These are phyloP conservation scores for Suillus tomentosus DNA, from an alignment of 768 basidiomycete species.

Conservation along the genomic window DNA sequence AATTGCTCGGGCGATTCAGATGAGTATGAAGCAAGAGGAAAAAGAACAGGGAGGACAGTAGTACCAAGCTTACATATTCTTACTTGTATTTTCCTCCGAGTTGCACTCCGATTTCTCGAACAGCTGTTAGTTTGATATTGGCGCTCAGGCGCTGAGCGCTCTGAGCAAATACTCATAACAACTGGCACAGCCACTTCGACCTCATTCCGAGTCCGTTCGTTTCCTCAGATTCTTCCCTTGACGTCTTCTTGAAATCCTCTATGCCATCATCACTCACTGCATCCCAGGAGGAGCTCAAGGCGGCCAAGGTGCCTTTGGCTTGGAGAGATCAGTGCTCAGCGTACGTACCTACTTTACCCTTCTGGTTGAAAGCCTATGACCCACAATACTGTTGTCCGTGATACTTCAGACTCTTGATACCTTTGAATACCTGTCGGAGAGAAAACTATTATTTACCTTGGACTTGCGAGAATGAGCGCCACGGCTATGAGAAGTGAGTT, in stretches of 20 bases:
- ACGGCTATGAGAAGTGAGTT: constrained; percentile 82
- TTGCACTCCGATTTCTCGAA: not conserved
- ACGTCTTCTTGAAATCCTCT: constrained; percentile 6
- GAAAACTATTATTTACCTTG: constrained; percentile 82
- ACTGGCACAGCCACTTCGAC: constrained; percentile 4
- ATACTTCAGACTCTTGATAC: constrained; percentile 70
- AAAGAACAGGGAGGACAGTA: constrained; percentile 42
- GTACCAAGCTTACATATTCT: not conserved
- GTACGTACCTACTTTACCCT: constrained; percentile 48
- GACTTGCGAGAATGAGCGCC: constrained; percentile 90
- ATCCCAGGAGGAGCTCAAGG: constrained; percentile 81
- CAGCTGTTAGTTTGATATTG: not conserved
- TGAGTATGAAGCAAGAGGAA: constrained; percentile 82
- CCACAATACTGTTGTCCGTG: constrained; percentile 13
- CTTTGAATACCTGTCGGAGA: constrained; percentile 84
- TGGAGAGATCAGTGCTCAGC: constrained; percentile 93
- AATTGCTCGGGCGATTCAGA: constrained; percentile 87
- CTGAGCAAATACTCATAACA: not conserved
- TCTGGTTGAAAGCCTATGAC: constrained; percentile 9
- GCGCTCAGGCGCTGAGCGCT: not conserved
- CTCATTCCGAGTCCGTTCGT: constrained; percentile 2
- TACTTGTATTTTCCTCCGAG: not conserved
- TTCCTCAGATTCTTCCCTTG: not conserved
- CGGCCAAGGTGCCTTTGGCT: constrained; percentile 69
- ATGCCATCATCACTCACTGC: constrained; percentile 81